These are phyloP conservation scores for Thraustochytrium sp. DNA, from an alignment of 352 stramenopile species.

Conservation along the genomic window DNA sequence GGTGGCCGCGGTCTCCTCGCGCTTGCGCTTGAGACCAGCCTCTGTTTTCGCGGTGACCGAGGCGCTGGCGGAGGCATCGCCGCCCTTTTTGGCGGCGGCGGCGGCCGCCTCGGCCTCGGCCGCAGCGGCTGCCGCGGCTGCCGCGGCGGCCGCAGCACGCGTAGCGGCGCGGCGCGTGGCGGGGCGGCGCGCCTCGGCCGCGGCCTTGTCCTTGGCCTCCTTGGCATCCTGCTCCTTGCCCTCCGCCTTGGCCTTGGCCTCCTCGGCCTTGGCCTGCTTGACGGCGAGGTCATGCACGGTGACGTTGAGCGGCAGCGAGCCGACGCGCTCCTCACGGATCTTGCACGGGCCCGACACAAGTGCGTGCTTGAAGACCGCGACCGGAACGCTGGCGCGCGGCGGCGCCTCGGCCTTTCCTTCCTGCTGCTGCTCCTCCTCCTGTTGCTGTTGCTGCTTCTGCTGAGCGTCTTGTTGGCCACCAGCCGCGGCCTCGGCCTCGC, in stretches of 20 bases:
- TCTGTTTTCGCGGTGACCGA: neutral
- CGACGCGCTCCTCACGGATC: slow-evolving; percentile 16
- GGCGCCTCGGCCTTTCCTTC: too few species aligned
- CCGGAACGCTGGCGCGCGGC: neutral
- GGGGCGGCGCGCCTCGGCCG: neutral
- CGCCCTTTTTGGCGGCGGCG: neutral
- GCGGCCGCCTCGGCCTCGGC: neutral
- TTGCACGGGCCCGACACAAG: neutral
- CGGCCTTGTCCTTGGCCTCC: neutral
- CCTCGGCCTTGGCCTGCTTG: neutral
- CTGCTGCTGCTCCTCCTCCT: too few species aligned
- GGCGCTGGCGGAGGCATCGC: neutral
- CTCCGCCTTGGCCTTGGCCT: neutral
- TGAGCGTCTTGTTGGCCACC: too few species aligned
- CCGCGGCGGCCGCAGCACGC: neutral
- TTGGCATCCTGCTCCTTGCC: neutral
- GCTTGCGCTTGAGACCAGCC: neutral
- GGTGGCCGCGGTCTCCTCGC: neutral
- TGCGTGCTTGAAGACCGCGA: slow-evolving; percentile 19
- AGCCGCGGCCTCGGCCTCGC: too few species aligned
- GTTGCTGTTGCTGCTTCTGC: too few species aligned
- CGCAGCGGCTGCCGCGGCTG: neutral
- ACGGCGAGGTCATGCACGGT: neutral
- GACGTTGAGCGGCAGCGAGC: neutral
- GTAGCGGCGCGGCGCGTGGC: neutral